These are phyloP conservation scores for Boletus huronensis DNA, from an alignment of 768 basidiomycete genomes.

Conservation along the genomic window DNA sequence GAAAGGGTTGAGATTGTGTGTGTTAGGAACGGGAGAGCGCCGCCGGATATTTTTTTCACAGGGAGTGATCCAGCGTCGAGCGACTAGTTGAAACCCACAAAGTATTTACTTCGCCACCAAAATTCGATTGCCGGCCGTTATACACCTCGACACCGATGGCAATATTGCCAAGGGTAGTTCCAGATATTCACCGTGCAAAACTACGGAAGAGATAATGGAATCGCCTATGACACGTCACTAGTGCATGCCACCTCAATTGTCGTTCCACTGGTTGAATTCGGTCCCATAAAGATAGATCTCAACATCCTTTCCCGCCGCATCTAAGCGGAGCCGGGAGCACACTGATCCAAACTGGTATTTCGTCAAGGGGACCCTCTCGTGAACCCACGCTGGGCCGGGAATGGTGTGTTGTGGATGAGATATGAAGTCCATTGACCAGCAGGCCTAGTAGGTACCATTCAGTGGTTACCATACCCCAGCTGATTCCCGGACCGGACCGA, in stretches of 20 bases:
- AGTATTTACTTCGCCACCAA: too few species aligned
- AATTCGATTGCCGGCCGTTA: too few species aligned
- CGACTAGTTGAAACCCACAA: too few species aligned
- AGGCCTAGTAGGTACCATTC: too few species aligned
- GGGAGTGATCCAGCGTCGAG: neutral
- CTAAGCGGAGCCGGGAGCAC: neutral
- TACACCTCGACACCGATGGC: neutral
- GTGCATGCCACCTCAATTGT: neutral
- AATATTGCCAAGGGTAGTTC: constrained; percentile 2
- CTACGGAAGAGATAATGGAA: constrained; percentile 1
- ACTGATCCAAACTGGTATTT: neutral
- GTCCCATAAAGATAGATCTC: neutral
- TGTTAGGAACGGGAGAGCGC: neutral
- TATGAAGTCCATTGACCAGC: constrained; percentile 58
- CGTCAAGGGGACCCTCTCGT: constrained; percentile 44
- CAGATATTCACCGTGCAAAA: constrained; percentile 16
- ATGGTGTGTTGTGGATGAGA: constrained; percentile 52
- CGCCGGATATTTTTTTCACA: constrained; percentile 6
- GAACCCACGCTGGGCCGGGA: constrained; percentile 32
- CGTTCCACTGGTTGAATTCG: neutral
- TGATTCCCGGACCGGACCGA: neutral
- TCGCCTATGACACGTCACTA: neutral
- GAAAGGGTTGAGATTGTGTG: neutral
- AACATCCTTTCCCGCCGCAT: neutral
- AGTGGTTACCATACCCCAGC: too few species aligned